Evolutionary conservation across 2,329 filamentous ascomycete genomes (phyloP), one percentile per base, ranked within the genome.

Genomic region (Mariannaea sp.): DNA sequence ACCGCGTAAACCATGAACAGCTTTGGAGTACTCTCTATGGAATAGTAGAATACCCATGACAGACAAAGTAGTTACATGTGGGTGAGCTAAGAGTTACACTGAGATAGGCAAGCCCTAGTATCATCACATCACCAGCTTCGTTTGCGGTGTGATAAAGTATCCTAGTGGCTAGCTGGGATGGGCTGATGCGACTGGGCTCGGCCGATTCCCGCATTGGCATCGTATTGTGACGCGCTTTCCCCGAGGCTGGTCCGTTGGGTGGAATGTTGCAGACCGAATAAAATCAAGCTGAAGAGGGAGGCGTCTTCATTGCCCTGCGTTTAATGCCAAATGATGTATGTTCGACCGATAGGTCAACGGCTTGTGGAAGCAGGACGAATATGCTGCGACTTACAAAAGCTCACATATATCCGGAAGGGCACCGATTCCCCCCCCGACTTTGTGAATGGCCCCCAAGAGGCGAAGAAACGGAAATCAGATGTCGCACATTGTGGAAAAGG

Each of bases 121-220:
- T n/a, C n/a, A 53, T 53, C 49, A 53, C 38, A 48, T 53, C 43
- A 53, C 44, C 24, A 39, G 24, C 22, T 32, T 27, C 16, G 49
- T 41, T 43, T 47, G 62, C 58, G 56, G 62, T 59, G 62, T 63
- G 59, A 65, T 46, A 50, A 49, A 35, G 45, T 22, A 49, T 36
- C 36, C 27, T 55, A 43, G 56, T 59, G 60, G 60, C 55, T 61
- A 62, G 49, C 36, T 51, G 42, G 45, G 47, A 60, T 65, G 60
- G 62, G 41, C 56, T 61, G 56, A 65, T 65, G 56, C 38, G 46
- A 65, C 56, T 52, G 49, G 36, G 44, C 56, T 46, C 49, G 52
- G 48, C 46, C 49, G 55, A 58, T 54, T 36, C 40, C 42, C 47
- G 49, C 39, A 58, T 53, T 16, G 38, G 38, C 53, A 55, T 40